Evolutionary conservation across 169 alveolate genomes (phyloP).

Genomic region (Eimeria sp.): DNA sequence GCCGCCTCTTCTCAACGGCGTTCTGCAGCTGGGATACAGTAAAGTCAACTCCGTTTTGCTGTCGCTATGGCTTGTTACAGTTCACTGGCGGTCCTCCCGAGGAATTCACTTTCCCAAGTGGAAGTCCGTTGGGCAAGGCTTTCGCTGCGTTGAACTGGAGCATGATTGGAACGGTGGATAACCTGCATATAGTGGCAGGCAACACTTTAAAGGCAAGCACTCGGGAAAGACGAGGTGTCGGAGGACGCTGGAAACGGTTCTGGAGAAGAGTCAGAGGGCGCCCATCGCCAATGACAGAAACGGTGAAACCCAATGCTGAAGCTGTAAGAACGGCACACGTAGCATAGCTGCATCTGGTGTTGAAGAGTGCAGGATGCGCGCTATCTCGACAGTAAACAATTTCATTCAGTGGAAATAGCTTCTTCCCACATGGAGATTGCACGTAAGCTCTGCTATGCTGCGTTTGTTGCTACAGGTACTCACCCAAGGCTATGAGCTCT

Average conservation of each 20-base stretch:
- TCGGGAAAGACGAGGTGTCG: neutral
- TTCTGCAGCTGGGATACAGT: neutral
- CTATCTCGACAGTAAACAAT: neutral
- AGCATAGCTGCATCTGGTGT: neutral
- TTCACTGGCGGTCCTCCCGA: neutral
- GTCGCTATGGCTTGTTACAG: neutral
- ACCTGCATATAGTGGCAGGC: slow-evolving; percentile 14
- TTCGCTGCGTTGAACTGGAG: slow-evolving; percentile 33
- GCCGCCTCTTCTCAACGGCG: neutral
- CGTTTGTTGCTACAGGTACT: neutral
- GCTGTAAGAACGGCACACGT: neutral
- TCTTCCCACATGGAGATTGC: neutral
- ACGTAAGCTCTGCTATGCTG: neutral
- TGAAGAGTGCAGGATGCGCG: neutral
- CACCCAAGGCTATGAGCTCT: slow-evolving; percentile 25
- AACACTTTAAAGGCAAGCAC: neutral
- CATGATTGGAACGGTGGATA: slow-evolving; percentile 36
- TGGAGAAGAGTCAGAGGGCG: slow-evolving; percentile 7
- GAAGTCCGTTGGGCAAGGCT: slow-evolving; percentile 15
- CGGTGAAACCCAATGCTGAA: slow-evolving; percentile 1
- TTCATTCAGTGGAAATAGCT: neutral
- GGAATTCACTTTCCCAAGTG: neutral
- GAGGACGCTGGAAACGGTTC: neutral
- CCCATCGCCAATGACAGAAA: neutral
- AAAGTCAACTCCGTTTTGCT: neutral